phyloP scores from a whole-genome alignment of 2,329 filamentous ascomycete species.

The Sphaerulina musiva region DNA sequence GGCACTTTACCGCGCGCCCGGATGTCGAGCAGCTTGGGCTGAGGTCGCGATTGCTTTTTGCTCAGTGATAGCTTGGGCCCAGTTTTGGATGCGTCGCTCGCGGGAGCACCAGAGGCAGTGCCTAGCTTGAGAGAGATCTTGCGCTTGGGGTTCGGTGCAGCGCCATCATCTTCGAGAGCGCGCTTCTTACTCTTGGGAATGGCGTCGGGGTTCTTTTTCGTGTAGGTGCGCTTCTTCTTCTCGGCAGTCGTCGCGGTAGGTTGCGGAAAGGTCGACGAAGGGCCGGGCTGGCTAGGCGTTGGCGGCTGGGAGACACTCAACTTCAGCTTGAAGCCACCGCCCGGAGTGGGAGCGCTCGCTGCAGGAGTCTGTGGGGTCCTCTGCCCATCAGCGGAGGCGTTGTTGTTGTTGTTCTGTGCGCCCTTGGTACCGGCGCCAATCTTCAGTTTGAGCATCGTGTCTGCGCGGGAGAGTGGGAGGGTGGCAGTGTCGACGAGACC shows the following conservation, averaged over 20 bases:
- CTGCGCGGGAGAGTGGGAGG: not conserved
- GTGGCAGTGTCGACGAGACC: conserved; percentile 2
- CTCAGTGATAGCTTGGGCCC: conserved; percentile 49
- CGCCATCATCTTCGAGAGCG: conserved; percentile 30
- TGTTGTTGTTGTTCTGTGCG: not conserved
- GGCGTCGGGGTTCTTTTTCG: conserved; percentile 31
- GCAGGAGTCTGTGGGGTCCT: conserved; percentile 10
- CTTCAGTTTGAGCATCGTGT: conserved; percentile 23
- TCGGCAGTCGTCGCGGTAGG: conserved; percentile 1
- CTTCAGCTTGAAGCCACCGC: conserved; percentile 22
- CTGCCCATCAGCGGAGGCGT: not conserved
- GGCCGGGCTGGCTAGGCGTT: conserved; percentile 24
- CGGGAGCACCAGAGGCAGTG: not conserved
- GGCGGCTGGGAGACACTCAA: conserved; percentile 26
- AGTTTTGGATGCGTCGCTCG: not conserved
- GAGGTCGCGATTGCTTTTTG: conserved; percentile 16
- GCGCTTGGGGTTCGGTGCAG: conserved; percentile 31
- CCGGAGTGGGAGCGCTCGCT: conserved; percentile 9
- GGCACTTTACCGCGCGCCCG: conserved; percentile 21
- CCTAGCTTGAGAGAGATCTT: conserved; percentile 33
- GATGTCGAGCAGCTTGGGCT: conserved; percentile 24
- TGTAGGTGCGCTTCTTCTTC: conserved; percentile 40
- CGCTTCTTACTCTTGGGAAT: conserved; percentile 32
- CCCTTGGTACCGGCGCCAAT: conserved; percentile 14
- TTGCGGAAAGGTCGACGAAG: conserved; percentile 29